Conservation (phyloP, 2,329 filamentous ascomycete species). For the Shiraia bambusicola region DNA sequence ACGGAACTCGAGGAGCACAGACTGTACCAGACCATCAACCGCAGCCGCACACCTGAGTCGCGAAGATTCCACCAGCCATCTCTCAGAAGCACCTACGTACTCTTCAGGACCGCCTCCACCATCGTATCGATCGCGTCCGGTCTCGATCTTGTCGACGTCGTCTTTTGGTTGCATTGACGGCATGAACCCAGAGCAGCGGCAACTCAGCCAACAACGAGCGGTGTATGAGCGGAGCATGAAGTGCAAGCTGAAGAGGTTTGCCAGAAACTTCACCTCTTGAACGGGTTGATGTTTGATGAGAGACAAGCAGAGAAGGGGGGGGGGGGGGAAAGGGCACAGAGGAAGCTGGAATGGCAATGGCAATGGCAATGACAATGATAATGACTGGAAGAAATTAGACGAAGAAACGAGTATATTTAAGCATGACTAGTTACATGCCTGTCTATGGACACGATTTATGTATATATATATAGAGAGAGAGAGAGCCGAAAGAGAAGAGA, state of each 20-base stretch:
- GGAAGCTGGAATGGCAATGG: not conserved
- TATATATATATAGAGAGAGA: too few species aligned
- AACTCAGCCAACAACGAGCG: constrained; percentile 29
- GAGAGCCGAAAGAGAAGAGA: too few species aligned
- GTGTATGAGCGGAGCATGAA: constrained; percentile 25
- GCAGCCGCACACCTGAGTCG: constrained; percentile 16
- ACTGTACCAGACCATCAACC: constrained; percentile 16
- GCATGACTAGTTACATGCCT: too few species aligned
- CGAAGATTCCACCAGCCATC: constrained; percentile 34
- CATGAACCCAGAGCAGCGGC: constrained; percentile 30
- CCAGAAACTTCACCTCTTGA: constrained; percentile 21
- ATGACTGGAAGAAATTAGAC: too few species aligned
- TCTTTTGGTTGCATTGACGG: constrained; percentile 42
- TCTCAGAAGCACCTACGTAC: constrained; percentile 39
- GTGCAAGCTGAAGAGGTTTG: constrained; percentile 31
- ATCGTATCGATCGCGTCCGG: constrained; percentile 36
- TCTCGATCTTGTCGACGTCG: constrained; percentile 34
- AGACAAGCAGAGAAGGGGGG: too few species aligned
- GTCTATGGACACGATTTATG: too few species aligned
- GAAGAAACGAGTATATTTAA: too few species aligned
- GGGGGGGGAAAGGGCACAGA: too few species aligned
- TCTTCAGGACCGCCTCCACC: constrained; percentile 35
- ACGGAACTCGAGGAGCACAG: constrained; percentile 9
- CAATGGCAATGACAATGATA: too few species aligned
- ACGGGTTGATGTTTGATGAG: too few species aligned